These are phyloP conservation scores for Beta vulgaris DNA, from an alignment of 148 eudicot species.

Conservation along the genomic window DNA sequence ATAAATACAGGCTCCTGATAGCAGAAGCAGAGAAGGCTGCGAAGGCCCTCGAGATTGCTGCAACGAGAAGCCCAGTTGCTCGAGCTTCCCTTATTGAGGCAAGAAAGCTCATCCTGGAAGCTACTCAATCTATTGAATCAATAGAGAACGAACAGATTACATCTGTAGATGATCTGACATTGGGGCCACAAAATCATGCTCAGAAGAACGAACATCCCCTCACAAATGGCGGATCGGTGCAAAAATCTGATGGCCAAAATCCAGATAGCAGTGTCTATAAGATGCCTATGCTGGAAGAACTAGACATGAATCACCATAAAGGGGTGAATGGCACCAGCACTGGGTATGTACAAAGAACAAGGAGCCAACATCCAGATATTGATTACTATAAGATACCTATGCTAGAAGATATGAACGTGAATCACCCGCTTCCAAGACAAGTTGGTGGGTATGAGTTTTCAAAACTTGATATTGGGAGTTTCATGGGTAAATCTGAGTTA, in stretches of 20 bases:
- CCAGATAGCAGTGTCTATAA: constrained; percentile 25
- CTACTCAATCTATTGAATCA: constrained; percentile 56
- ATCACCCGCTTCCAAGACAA: constrained; percentile 4
- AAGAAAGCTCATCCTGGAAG: constrained; percentile 80
- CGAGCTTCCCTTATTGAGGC: constrained; percentile 79
- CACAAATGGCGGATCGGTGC: neutral
- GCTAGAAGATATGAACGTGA: constrained; percentile 21
- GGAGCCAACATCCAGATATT: constrained; percentile 21
- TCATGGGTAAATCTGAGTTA: constrained; percentile 16
- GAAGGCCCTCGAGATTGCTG: constrained; percentile 77
- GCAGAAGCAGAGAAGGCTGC: constrained; percentile 94
- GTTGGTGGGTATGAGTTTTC: constrained; percentile 14
- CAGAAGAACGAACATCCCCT: constrained; percentile 20
- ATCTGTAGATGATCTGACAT: constrained; percentile 19
- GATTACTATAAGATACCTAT: constrained; percentile 18
- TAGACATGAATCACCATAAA: neutral
- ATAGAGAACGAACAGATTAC: constrained; percentile 37
- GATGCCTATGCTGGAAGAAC: neutral
- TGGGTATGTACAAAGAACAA: constrained; percentile 18
- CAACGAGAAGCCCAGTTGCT: constrained; percentile 69
- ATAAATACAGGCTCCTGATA: constrained; percentile 57
- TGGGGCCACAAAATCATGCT: constrained; percentile 10
- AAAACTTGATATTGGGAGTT: constrained; percentile 7
- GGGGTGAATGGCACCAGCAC: constrained; percentile 38
- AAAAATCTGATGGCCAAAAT: neutral